Base-by-base conservation (phyloP, 2,329 filamentous ascomycete species). In the Biscogniauxia mediterranea region DNA sequence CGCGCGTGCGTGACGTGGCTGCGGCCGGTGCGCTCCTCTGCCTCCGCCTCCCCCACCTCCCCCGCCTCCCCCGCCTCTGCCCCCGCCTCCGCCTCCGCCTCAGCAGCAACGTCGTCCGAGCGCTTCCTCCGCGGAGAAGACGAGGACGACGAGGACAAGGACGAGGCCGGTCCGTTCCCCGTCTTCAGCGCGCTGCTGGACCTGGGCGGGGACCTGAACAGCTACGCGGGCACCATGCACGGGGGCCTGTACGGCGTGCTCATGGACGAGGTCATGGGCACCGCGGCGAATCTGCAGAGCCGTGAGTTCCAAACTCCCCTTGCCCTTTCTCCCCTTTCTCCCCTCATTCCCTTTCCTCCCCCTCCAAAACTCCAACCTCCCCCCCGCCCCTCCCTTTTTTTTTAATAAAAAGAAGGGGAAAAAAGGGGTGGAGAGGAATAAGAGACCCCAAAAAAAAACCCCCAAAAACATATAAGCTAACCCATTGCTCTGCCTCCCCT, bases 261-360 rank as follows among this genome's bases (percentile, higher is more conserved):
- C 11, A 60, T 74, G 60, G 70, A 73, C 62, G 70, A 74, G 61
- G 68, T 73, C 25, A 72, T 73, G 69, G 70, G 70, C 5, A 73
- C 68, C n/a, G 69, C 68, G 46, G 71, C 69, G 23, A 71, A 71
- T 52, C 52, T 65, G 11, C 70, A 73, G 49, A 52, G 60, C 28
- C 38, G 68, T 71, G 42, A 57, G 70, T 69, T 54, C 23, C 21
- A n/a, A n/a, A n/a, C n/a, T n/a, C 52, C 9, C 28, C 2, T 53
- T 50, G 19, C 38, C 23, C 32, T 54, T 32, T n/a, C 51, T 26
- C 52, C 49, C 15, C 19, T 32, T 25, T 26, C 52, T 13, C 7
- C 38, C n/a, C n/a, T 6, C 17, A 26, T 15, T 7, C 38, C 17
- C 17, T 38, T 42, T 5, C 5, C 15, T 8, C 13, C 15, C 5